Conservation (phyloP, 495 filamentous ascomycete genomes). For the Tuber melanosporum region DNA sequence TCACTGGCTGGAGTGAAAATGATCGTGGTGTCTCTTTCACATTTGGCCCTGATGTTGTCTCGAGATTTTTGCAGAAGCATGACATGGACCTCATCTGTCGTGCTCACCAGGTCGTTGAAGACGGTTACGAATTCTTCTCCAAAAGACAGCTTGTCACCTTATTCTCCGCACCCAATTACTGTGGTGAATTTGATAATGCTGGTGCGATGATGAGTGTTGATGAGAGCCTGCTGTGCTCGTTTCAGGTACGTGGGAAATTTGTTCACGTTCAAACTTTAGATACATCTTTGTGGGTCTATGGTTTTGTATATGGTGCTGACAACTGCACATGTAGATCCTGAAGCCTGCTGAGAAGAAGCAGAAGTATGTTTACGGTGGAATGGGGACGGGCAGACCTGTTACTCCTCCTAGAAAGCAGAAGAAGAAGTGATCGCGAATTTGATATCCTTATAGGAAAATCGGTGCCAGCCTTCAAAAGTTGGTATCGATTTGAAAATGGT, state of each 20-base stretch:
- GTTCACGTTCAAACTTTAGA: conserved; percentile 1
- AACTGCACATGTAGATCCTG: conserved; percentile 62
- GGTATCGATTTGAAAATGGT: conserved; percentile 34
- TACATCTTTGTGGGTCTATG: background rate
- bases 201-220: conserved; percentile 99
- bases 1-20: conserved; percentile 99
- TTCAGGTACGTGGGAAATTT: conserved; percentile 66
- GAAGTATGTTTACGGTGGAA: conserved; percentile 96
- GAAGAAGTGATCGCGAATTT: conserved; percentile 62
- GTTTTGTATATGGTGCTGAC: background rate
- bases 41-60: conserved; percentile 97
- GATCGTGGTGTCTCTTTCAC: conserved; percentile 98
- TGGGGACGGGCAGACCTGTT: conserved; percentile 76
- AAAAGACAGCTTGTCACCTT: conserved; percentile 96
- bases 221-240: conserved; percentile 94
- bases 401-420: conserved; percentile 89
- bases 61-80: conserved; percentile 97
- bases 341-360: conserved; percentile 99
- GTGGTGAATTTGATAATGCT: conserved; percentile 98
- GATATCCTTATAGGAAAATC: conserved; percentile 29
- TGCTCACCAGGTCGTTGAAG: conserved; percentile 97
- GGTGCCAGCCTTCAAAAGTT: conserved; percentile 31
- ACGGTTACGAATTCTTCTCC: conserved; percentile 99
- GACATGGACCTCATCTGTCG: conserved; percentile 99
- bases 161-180: conserved; percentile 98